Percentiles rank a stretch among this genome's conserved stretches.
Evolutionary conservation across 805 yeast genomes (phyloP).

Genomic region (Yamadazyma kitorensis): DNA sequence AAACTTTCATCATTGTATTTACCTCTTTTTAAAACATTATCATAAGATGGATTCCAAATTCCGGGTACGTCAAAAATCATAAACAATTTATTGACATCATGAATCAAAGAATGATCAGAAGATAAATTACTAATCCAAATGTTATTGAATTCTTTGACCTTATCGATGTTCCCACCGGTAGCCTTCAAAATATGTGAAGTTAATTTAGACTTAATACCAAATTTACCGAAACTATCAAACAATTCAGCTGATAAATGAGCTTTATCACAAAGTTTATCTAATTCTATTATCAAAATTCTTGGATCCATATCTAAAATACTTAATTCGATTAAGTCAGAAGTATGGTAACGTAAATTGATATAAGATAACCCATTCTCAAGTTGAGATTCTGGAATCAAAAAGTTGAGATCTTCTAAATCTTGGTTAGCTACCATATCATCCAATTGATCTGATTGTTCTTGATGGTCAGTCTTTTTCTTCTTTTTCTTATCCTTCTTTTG

Average conservation of each 20-base stretch:
- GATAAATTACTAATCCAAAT: conserved; percentile 9
- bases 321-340: conserved; percentile 3
- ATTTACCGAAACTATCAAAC: conserved; percentile 9
- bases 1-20: conserved; percentile 4
- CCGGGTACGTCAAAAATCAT: conserved; percentile 9
- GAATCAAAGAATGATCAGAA: not conserved
- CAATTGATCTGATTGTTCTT: not conserved
- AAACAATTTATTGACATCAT: conserved; percentile 5
- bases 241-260: no score
- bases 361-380: conserved; percentile 1
- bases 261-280: no score
- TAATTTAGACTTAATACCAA: conserved; percentile 16
- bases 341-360: not conserved
- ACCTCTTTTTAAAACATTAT: conserved; percentile 8
- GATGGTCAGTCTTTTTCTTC: no score
- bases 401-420: no score
- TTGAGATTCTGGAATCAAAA: conserved; percentile 5
- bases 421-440: no score
- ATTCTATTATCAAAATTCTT: no score
- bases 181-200: conserved; percentile 17
- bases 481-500: not conserved
- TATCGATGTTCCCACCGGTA: conserved; percentile 13
- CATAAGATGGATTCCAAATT: conserved; percentile 14
- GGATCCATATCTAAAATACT: no score
- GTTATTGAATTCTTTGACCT: conserved; percentile 12